phyloP scores from a whole-genome alignment of 768 basidiomycete genomes.

The Leccinum rimulosum region DNA sequence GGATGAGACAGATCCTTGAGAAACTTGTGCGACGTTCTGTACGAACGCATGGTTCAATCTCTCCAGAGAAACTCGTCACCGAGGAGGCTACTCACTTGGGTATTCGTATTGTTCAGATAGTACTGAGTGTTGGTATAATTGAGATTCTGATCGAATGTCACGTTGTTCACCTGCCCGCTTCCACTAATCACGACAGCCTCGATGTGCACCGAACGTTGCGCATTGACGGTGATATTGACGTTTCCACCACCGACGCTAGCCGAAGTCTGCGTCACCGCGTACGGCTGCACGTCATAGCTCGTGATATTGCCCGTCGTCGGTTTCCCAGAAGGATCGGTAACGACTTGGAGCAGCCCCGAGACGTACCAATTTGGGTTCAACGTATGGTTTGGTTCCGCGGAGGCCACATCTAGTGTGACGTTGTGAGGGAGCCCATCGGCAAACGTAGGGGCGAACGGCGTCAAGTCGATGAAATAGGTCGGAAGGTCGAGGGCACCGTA shows the following conservation, averaged over 20 bases:
- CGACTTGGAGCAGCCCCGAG: slow-evolving; percentile 64
- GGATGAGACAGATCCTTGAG: slow-evolving; percentile 45
- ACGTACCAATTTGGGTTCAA: slow-evolving; percentile 79
- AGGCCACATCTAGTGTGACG: slow-evolving; percentile 70
- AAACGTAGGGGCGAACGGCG: slow-evolving; percentile 71
- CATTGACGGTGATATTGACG: slow-evolving; percentile 61
- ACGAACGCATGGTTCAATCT: neutral
- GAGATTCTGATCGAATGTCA: slow-evolving; percentile 61
- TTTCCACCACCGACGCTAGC: slow-evolving; percentile 45
- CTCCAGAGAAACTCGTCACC: neutral
- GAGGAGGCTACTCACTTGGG: slow-evolving; percentile 33
- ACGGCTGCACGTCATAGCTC: slow-evolving; percentile 53
- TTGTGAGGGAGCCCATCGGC: slow-evolving; percentile 68
- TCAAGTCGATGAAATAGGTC: slow-evolving; percentile 74
- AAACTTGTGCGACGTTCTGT: slow-evolving; percentile 50
- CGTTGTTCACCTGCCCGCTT: slow-evolving; percentile 53
- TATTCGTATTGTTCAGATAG: slow-evolving; percentile 46
- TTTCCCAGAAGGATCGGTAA: slow-evolving; percentile 58
- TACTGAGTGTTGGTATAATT: slow-evolving; percentile 61
- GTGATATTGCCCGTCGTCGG: slow-evolving; percentile 71
- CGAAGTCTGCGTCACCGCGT: slow-evolving; percentile 48
- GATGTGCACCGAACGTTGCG: slow-evolving; percentile 54
- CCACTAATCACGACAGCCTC: slow-evolving; percentile 61
- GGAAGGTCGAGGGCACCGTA: slow-evolving; percentile 78
- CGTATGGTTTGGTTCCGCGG: slow-evolving; percentile 62